Evolutionary conservation across 176 grass and related monocot genomes (phyloP).

Genomic region (Hordeum vulgare): DNA sequence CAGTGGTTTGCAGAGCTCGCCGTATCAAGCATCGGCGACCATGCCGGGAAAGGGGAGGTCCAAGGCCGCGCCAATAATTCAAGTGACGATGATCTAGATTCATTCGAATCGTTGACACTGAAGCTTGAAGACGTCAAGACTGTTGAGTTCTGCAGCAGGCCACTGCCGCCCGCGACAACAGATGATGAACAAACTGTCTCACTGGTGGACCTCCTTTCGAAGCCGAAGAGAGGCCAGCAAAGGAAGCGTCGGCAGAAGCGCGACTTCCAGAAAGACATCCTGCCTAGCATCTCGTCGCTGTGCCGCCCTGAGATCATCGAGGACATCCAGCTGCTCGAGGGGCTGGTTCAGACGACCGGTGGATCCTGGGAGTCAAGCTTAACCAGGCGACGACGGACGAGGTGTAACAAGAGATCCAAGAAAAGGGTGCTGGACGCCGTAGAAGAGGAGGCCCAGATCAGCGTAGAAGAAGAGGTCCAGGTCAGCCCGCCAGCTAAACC

Average conservation of each 20-base stretch:
- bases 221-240: constrained; percentile 6
- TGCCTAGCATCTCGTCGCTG: neutral
- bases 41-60: neutral
- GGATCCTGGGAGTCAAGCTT: constrained; percentile 16
- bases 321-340: constrained; percentile 8
- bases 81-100: neutral
- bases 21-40: neutral
- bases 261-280: constrained; percentile 18
- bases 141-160: neutral
- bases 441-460: neutral
- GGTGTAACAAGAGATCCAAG: neutral
- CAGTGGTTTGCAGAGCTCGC: constrained; percentile 18
- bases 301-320: constrained; percentile 14
- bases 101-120: constrained; percentile 5
- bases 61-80: neutral
- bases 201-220: neutral
- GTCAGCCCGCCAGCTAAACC: neutral
- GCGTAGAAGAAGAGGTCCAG: neutral
- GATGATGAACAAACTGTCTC: neutral
- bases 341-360: neutral
- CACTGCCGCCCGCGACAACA: neutral
- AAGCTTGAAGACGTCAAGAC: constrained; percentile 17
- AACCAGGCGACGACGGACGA: neutral
- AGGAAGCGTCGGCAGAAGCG: constrained; percentile 19
- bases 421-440: neutral